A percentile compares a stretch with the other conserved stretches of the same genome.
These are phyloP conservation scores for Lentinula novae-zelandiae DNA, from an alignment of 1,284 basidiomycete species.

Conservation along the genomic window DNA sequence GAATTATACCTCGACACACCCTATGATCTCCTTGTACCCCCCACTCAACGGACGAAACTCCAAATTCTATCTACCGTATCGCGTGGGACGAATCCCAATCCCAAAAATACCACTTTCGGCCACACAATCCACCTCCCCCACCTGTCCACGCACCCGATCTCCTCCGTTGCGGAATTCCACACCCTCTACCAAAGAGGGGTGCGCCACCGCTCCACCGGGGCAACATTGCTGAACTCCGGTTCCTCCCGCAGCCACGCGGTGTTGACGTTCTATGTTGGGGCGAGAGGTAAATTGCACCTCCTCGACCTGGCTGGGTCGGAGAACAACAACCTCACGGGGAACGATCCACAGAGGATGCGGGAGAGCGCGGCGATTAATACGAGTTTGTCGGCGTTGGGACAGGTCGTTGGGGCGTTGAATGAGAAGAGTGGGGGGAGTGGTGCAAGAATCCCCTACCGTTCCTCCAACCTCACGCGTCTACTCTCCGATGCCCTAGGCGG, in stretches of 20 bases:
- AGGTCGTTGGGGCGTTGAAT: constrained; percentile 82
- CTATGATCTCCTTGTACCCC: constrained; percentile 72
- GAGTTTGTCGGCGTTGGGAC: constrained; percentile 75
- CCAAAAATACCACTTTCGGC: not conserved
- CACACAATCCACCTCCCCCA: not conserved
- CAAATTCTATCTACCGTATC: constrained; percentile 56
- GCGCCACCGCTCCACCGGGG: constrained; percentile 75
- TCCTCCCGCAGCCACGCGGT: constrained; percentile 85
- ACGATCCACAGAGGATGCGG: constrained; percentile 75
- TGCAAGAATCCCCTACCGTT: constrained; percentile 67
- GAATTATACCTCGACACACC: constrained; percentile 87
- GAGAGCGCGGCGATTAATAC: constrained; percentile 85
- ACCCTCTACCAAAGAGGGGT: constrained; percentile 48
- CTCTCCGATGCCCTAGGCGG: constrained; percentile 85
- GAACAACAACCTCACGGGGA: constrained; percentile 86
- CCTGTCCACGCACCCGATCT: not conserved
- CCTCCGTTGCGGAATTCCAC: not conserved
- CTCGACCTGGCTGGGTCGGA: constrained; percentile 87
- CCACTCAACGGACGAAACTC: constrained; percentile 56
- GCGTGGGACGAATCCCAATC: not conserved
- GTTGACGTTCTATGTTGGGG: constrained; percentile 62
- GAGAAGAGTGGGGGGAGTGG: constrained; percentile 52
- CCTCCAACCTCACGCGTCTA: constrained; percentile 79
- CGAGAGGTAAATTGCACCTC: constrained; percentile 74
- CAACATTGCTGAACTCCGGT: constrained; percentile 74